Base-by-base conservation (phyloP, 768 basidiomycete species). In the Mycena floridula region DNA sequence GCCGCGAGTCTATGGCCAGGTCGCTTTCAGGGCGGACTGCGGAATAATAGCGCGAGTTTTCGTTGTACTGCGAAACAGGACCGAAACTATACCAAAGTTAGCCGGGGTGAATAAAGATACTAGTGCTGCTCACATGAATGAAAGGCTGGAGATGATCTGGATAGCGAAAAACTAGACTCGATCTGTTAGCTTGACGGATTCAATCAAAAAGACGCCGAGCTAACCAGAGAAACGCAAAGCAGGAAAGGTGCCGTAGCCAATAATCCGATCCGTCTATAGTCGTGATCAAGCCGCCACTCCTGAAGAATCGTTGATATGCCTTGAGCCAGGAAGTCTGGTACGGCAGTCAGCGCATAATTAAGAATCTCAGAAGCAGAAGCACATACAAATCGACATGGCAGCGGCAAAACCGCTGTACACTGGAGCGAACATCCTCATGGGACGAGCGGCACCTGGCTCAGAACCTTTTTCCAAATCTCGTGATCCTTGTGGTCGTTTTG, bases 21-120 rank as follows among this genome's bases (percentile, higher is more conserved):
- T 82, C 84, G 0, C 79, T 60, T 21, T 67, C 70, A 0, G 87
- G 84, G 36, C 69, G 70, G 40, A 73, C 61, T 9, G 87, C 85
- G 9, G 86, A 89, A 57, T 88, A 93, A 62, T 85, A 93, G 28
- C 73, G 76, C 0, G 88, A 89, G 59, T 92, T 92, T 54, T 90
- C 81, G 56, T 87, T 80, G 59, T 79, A 89, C 51, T 92, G 90
- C 5, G 89, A 79, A 37, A 93, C 83, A 16, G 90, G 90, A 21
- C 90, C 90, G 47, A 91, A 52, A 7, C 84, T 85, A 49, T 7
- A 28, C 38, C n/a, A 20, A 18, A 35, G 40, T 40, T 40, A 41
- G 50, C 16, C 23, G 20, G 12, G 40, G 22, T 40, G 45, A 20
- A n/a, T n/a, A n/a, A n/a, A 32, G 36, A 35, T 40, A 28, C n/a